phyloP scores from a whole-genome alignment of 1,284 basidiomycete species.

The Caloboletus firmus region DNA sequence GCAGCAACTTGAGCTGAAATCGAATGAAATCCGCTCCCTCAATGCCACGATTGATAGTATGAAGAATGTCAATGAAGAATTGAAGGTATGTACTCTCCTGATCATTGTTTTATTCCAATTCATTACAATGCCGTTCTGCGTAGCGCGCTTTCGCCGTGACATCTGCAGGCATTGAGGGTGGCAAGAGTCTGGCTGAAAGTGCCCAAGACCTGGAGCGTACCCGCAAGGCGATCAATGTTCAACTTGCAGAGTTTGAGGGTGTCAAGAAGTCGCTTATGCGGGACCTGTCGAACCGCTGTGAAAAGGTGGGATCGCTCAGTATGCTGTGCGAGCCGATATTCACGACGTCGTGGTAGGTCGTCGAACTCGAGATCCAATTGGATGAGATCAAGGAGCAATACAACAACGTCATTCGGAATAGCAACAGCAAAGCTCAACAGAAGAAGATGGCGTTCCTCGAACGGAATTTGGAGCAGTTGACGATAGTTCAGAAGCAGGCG shows the following conservation, averaged over 20 bases:
- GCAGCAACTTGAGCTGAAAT: conserved; percentile 87
- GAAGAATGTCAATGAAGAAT: conserved; percentile 96
- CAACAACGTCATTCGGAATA: conserved; percentile 96
- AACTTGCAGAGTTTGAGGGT: conserved; percentile 96
- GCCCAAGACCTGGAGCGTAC: conserved; percentile 97
- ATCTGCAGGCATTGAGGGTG: conserved; percentile 93
- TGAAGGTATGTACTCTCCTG: conserved; percentile 66
- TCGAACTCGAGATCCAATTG: conserved; percentile 98
- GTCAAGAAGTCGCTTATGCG: conserved; percentile 99
- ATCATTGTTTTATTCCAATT: not conserved
- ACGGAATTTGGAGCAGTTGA: conserved; percentile 95
- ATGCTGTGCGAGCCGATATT: conserved; percentile 3
- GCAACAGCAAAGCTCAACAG: conserved; percentile 97
- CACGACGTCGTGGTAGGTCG: conserved; percentile 62
- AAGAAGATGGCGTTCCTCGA: conserved; percentile 99
- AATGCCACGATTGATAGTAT: conserved; percentile 89
- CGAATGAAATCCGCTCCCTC: conserved; percentile 82
- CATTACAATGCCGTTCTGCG: conserved; percentile 11
- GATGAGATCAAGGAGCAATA: conserved; percentile 99
- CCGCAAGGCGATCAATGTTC: conserved; percentile 94
- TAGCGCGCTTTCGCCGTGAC: conserved; percentile 96
- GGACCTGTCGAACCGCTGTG: conserved; percentile 98
- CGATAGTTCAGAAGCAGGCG: conserved; percentile 95
- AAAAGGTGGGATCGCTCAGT: conserved; percentile 69
- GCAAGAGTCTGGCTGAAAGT: conserved; percentile 94